Conservation (phyloP, 73 alveolate species). For the Paramecium octaurelia region DNA sequence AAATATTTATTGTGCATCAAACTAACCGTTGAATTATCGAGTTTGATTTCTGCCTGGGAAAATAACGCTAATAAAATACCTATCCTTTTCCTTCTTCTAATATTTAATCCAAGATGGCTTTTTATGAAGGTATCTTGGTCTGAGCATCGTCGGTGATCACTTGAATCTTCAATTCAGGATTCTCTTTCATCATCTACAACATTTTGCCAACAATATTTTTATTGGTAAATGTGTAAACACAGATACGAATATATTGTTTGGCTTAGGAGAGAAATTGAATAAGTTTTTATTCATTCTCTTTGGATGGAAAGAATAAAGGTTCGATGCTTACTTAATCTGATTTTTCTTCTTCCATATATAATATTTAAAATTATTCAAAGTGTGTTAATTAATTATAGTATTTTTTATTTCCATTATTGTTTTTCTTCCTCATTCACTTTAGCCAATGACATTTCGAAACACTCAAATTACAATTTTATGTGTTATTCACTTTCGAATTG, state of each 20-base stretch:
- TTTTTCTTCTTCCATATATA: not conserved
- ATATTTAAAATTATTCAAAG: not conserved
- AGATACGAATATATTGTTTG: slow-evolving; percentile 75
- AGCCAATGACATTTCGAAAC: not conserved
- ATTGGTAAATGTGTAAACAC: slow-evolving; percentile 90
- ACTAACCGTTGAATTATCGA: slow-evolving; percentile 83
- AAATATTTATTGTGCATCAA: slow-evolving; percentile 98
- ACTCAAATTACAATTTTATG: not conserved
- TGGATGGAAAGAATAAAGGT: slow-evolving; percentile 85
- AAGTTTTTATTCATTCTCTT: slow-evolving; percentile 59
- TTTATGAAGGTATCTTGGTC: slow-evolving; percentile 32
- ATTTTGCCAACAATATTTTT: slow-evolving; percentile 86
- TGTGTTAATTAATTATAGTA: not conserved
- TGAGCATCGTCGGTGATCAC: slow-evolving; percentile 95
- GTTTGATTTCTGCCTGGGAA: slow-evolving; percentile 85
- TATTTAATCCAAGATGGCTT: not conserved
- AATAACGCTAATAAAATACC: slow-evolving; percentile 78
- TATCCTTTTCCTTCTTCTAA: slow-evolving; percentile 77
- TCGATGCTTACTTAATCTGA: not conserved
- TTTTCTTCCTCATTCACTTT: not conserved
- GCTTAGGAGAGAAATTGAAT: slow-evolving; percentile 73
- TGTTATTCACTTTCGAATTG: not conserved
- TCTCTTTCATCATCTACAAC: slow-evolving; percentile 77
- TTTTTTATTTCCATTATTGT: not conserved
- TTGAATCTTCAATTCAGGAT: slow-evolving; percentile 72